Percentiles rank a stretch among this genome's conserved stretches.
Evolutionary conservation across 169 alveolate genomes (phyloP).

Genomic region (Eimeria maxima): DNA sequence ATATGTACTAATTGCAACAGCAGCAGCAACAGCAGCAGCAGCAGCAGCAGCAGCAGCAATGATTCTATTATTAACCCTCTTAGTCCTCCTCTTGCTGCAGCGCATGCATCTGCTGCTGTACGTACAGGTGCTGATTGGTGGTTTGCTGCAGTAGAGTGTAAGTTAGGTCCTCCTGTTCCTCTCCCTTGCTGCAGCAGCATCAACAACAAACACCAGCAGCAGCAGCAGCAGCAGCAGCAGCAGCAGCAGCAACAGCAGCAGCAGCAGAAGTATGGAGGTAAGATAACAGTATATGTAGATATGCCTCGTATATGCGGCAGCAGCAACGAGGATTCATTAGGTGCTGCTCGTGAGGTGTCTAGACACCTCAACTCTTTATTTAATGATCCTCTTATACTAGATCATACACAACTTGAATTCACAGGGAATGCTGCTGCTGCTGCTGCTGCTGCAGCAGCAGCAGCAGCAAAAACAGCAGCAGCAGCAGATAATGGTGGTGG

Average conservation of each 20-base stretch:
- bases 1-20: no score
- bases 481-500: no score
- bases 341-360: constrained; percentile 8
- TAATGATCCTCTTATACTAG: background rate
- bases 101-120: no score
- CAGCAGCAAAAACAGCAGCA: background rate
- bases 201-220: no score
- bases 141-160: constrained; percentile 6
- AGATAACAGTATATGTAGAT: background rate
- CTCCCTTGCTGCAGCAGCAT: background rate
- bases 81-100: background rate
- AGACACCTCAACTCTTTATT: background rate
- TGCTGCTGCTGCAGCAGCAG: no score
- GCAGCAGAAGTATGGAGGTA: background rate
- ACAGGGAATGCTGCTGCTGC: background rate
- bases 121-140: background rate
- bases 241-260: background rate
- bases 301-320: constrained; percentile 19
- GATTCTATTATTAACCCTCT: background rate
- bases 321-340: background rate
- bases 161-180: background rate
- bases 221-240: no score
- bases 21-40: no score
- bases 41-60: background rate
- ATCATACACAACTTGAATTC: background rate